These are phyloP conservation scores for Novymonas esmeraldas DNA, from an alignment of 208 protist species.

Conservation along the genomic window DNA sequence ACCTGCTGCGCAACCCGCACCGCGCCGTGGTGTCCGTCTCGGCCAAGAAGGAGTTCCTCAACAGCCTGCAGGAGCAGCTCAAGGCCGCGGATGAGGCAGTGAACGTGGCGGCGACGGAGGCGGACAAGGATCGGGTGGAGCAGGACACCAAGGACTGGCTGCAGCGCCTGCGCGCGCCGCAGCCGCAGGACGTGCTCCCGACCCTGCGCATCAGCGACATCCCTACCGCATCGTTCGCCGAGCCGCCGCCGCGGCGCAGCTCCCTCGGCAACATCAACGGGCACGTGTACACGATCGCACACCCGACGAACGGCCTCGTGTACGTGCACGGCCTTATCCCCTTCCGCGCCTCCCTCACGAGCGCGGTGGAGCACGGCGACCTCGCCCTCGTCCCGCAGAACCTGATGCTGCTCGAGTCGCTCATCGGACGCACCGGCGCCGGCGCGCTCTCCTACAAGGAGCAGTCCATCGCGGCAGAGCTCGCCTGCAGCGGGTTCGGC, in stretches of 20 bases:
- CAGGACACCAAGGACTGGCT: conserved; percentile 70
- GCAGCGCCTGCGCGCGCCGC: conserved; percentile 60
- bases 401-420: conserved; percentile 52
- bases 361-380: conserved; percentile 32
- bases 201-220: conserved; percentile 85
- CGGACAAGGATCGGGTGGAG: conserved; percentile 54
- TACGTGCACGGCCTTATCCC: conserved; percentile 91
- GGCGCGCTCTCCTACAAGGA: conserved; percentile 78
- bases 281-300: conserved; percentile 59
- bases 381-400: conserved; percentile 37
- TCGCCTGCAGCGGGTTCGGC: conserved; percentile 83
- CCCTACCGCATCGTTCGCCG: conserved; percentile 64
- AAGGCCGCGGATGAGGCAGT: conserved; percentile 51
- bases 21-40: conserved; percentile 70
- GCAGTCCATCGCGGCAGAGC: conserved; percentile 74
- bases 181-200: conserved; percentile 78
- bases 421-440: conserved; percentile 70
- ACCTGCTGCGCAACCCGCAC: conserved; percentile 78
- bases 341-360: conserved; percentile 39
- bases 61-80: conserved; percentile 66
- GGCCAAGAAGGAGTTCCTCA: conserved; percentile 67
- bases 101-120: conserved; percentile 62
- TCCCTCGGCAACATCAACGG: conserved; percentile 11
- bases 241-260: conserved; percentile 61
- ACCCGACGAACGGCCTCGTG: conserved; percentile 87